Conservation (phyloP, 768 basidiomycete genomes). For the Krasilnikovozyma curviuscula region DNA sequence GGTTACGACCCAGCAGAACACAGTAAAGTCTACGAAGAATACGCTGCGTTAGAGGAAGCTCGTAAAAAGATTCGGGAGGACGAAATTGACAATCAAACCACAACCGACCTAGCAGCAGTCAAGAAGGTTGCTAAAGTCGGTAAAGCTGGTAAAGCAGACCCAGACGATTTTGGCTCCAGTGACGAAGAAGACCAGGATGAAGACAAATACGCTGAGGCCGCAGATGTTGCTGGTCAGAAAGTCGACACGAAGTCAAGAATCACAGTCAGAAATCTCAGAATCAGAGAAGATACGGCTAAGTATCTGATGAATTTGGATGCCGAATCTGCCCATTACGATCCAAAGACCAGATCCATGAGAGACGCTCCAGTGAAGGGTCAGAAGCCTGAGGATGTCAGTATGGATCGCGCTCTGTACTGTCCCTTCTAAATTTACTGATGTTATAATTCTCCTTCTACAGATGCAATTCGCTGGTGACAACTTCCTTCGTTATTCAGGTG, state of each 20-base stretch:
- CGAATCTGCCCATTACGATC: slow-evolving; percentile 93
- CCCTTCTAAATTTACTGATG: not conserved
- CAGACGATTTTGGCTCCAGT: slow-evolving; percentile 69
- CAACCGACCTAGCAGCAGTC: slow-evolving; percentile 73
- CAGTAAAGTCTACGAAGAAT: slow-evolving; percentile 74
- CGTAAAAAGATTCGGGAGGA: slow-evolving; percentile 82
- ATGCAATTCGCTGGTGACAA: slow-evolving; percentile 92
- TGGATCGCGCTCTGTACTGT: not conserved
- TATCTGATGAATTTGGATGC: slow-evolving; percentile 93
- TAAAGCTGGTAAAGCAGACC: slow-evolving; percentile 47
- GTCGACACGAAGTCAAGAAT: slow-evolving; percentile 95
- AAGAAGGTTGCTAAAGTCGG: slow-evolving; percentile 53
- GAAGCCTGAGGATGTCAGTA: slow-evolving; percentile 65
- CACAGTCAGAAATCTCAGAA: slow-evolving; percentile 92
- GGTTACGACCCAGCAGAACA: slow-evolving; percentile 85
- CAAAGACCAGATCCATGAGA: slow-evolving; percentile 98
- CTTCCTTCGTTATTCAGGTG: slow-evolving; percentile 76
- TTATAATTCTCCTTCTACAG: not conserved
- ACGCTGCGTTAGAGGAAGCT: slow-evolving; percentile 76
- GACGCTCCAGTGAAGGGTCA: slow-evolving; percentile 69
- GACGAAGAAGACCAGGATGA: slow-evolving; percentile 72
- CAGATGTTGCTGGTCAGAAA: slow-evolving; percentile 94
- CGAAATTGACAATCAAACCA: slow-evolving; percentile 92
- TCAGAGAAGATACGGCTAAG: slow-evolving; percentile 97
- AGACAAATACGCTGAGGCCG: slow-evolving; percentile 94